A percentile compares a stretch with the other conserved stretches of the same genome.
phyloP scores from a whole-genome alignment of 2,329 filamentous ascomycete species.

The Cordyceps tenuipes region DNA sequence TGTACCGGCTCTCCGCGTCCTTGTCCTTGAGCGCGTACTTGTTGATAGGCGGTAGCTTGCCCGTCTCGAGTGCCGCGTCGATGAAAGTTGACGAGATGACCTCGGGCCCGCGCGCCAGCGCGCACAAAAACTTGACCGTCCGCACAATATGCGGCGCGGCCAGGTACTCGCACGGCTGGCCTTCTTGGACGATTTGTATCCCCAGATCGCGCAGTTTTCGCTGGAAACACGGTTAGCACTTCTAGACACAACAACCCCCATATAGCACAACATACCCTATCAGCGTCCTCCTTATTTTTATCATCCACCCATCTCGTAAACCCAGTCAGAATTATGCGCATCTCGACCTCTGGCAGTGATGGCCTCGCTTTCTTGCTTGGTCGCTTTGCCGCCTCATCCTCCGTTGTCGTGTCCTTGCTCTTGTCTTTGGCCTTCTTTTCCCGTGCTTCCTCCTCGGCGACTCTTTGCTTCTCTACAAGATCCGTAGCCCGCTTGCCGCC shows the following conservation, averaged over 20 bases:
- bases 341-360: slow-evolving; percentile 52
- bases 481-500: slow-evolving; percentile 57
- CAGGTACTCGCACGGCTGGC: slow-evolving; percentile 70
- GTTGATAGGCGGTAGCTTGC: slow-evolving; percentile 54
- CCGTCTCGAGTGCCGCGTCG: slow-evolving; percentile 63
- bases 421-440: slow-evolving; percentile 35
- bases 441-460: slow-evolving; percentile 18
- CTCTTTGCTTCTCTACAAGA: slow-evolving; percentile 41
- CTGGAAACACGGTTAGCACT: slow-evolving; percentile 35
- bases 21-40: slow-evolving; percentile 63
- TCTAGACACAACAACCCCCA: slow-evolving; percentile 13
- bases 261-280: slow-evolving; percentile 55
- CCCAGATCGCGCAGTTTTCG: slow-evolving; percentile 75
- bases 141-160: slow-evolving; percentile 80
- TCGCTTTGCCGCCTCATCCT: slow-evolving; percentile 33
- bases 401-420: background rate
- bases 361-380: slow-evolving; percentile 56
- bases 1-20: slow-evolving; percentile 63
- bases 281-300: slow-evolving; percentile 64
- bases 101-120: slow-evolving; percentile 70
- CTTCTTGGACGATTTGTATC: slow-evolving; percentile 70
- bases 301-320: slow-evolving; percentile 75
- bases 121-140: slow-evolving; percentile 88
- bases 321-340: slow-evolving; percentile 74
- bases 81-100: slow-evolving; percentile 74